Evolutionary conservation across 1,284 basidiomycete species (phyloP).

Genomic region (Amylostereum chailletii): DNA sequence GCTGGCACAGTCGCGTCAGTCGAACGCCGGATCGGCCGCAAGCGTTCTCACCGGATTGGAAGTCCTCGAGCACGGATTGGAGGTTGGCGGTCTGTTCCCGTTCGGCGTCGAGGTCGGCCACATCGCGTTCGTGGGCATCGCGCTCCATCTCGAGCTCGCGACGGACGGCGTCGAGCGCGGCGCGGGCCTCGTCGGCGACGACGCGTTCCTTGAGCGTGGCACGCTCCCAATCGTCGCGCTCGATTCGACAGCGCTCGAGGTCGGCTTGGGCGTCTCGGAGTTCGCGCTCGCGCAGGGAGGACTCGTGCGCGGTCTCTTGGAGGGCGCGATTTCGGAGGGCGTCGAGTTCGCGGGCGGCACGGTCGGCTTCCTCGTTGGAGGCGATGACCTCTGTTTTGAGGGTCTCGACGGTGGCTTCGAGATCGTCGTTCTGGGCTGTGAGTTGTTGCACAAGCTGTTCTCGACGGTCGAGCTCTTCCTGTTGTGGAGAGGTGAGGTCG

Average conservation of each 20-base stretch:
- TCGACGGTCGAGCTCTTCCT: conserved; percentile 94
- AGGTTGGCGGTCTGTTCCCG: conserved; percentile 75
- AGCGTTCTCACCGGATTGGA: conserved; percentile 72
- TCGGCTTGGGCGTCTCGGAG: conserved; percentile 75
- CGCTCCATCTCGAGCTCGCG: conserved; percentile 61
- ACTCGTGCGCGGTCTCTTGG: conserved; percentile 64
- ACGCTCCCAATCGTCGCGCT: conserved; percentile 84
- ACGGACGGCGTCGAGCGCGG: conserved; percentile 47
- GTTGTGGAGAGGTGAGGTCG: not conserved
- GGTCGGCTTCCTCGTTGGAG: conserved; percentile 67
- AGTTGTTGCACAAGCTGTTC: conserved; percentile 76
- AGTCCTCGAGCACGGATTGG: conserved; percentile 90
- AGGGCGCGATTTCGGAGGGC: conserved; percentile 51
- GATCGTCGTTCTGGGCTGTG: conserved; percentile 66
- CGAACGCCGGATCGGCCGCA: conserved; percentile 1
- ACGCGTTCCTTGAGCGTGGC: conserved; percentile 70
- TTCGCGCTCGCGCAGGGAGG: conserved; percentile 67
- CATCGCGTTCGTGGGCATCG: conserved; percentile 43
- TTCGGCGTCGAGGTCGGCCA: conserved; percentile 58
- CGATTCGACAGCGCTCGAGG: conserved; percentile 75
- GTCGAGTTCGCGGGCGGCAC: conserved; percentile 62
- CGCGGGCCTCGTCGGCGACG: conserved; percentile 58
- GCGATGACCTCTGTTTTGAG: conserved; percentile 71
- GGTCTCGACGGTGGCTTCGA: conserved; percentile 61
- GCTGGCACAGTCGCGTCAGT: conserved; percentile 28